Evolutionary conservation across 805 yeast species (phyloP).

Genomic region (Zygosaccharomyces bailii): DNA sequence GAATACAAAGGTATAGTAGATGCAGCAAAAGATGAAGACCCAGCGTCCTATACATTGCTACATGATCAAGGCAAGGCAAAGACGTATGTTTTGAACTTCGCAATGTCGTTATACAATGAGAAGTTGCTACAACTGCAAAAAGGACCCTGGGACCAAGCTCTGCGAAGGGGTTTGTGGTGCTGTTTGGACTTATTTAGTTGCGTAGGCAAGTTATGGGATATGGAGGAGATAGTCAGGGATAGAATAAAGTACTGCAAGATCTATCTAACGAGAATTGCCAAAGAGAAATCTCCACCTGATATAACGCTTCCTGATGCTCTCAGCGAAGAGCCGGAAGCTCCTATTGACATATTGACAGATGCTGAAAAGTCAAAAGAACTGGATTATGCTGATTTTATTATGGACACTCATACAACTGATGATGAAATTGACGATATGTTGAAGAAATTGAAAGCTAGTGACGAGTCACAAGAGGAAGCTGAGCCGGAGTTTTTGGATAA

Average conservation of each 20-base stretch:
- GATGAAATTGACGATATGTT: slow-evolving; percentile 12
- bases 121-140: slow-evolving; percentile 45
- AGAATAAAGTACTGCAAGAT: slow-evolving; percentile 31
- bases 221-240: slow-evolving; percentile 18
- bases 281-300: slow-evolving; percentile 15
- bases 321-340: not conserved
- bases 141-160: slow-evolving; percentile 39
- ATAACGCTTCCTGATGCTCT: not conserved
- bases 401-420: slow-evolving; percentile 4
- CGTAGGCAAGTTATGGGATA: slow-evolving; percentile 28
- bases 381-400: slow-evolving; percentile 9
- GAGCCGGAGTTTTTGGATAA: slow-evolving; percentile 12
- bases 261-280: slow-evolving; percentile 26
- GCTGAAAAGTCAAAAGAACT: not conserved
- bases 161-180: slow-evolving; percentile 34
- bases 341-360: not conserved
- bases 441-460: slow-evolving; percentile 8
- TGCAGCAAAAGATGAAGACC: slow-evolving; percentile 27
- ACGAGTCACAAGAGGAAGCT: slow-evolving; percentile 6
- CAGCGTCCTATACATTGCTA: slow-evolving; percentile 44
- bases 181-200: slow-evolving; percentile 28
- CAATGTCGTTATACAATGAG: slow-evolving; percentile 53
- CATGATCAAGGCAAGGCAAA: slow-evolving; percentile 57
- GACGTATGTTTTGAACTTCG: slow-evolving; percentile 54
- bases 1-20: slow-evolving; percentile 41